Percentiles rank a stretch among this genome's conserved stretches.
Evolutionary conservation across 192 early-diverging fungal species (phyloP).

Genomic region (Lunasporangiospora selenospora): DNA sequence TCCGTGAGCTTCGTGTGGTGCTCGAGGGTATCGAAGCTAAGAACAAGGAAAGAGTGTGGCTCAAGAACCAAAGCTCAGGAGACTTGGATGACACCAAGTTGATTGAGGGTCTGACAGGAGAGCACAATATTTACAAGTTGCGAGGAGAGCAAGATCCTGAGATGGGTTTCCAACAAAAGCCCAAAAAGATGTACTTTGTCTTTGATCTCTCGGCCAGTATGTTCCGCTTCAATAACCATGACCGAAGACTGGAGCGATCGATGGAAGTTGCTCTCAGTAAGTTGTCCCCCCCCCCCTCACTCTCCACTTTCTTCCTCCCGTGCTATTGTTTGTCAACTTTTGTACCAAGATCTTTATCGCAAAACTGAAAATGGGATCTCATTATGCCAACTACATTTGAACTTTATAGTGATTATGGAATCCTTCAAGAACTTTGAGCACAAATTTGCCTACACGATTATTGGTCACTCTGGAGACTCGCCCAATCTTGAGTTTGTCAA

Average conservation of each 20-base stretch:
- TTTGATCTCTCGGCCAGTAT: constrained; percentile 82
- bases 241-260: constrained; percentile 64
- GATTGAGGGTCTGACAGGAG: constrained; percentile 79
- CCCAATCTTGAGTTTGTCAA: constrained; percentile 76
- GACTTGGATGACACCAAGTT: constrained; percentile 84
- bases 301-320: no score
- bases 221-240: constrained; percentile 70
- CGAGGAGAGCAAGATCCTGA: constrained; percentile 80
- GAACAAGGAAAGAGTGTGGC: constrained; percentile 85
- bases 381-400: no score
- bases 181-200: constrained; percentile 78
- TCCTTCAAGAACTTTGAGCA: constrained; percentile 77
- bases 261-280: constrained; percentile 66
- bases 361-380: no score
- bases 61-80: constrained; percentile 79
- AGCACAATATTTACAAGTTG: constrained; percentile 79
- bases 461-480: constrained; percentile 80
- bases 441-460: constrained; percentile 80
- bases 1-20: constrained; percentile 78
- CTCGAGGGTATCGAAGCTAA: constrained; percentile 79
- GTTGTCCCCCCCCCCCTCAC: no score
- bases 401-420: constrained; percentile 68
- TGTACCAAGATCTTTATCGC: no score
- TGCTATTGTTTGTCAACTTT: no score
- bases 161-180: constrained; percentile 72